Conservation (phyloP, 345 rosid species). For the Garcia nutans region DNA sequence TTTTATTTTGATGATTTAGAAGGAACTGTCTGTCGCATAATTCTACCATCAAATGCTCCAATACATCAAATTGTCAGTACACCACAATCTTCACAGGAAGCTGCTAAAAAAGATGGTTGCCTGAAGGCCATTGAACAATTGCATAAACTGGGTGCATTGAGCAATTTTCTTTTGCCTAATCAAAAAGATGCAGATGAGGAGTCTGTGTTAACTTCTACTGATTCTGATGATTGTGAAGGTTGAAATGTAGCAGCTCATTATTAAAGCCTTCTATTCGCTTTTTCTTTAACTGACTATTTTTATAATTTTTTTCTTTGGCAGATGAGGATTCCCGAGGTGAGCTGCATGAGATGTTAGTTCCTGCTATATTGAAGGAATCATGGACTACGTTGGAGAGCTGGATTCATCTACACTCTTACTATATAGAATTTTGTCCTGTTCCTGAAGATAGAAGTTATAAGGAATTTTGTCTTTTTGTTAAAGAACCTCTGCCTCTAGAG, state of each 20-base stretch:
- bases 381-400: conserved; percentile 45
- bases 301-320: conserved; percentile 33
- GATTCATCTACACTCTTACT: conserved; percentile 49
- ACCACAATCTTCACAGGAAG: conserved; percentile 62
- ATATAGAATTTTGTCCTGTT: conserved; percentile 58
- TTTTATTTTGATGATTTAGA: conserved; percentile 60
- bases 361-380: conserved; percentile 51
- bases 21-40: conserved; percentile 71
- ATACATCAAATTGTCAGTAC: conserved; percentile 51
- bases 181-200: conserved; percentile 42
- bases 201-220: conserved; percentile 29
- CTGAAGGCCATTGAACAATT: conserved; percentile 74
- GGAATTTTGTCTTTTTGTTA: conserved; percentile 75
- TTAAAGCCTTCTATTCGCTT: conserved; percentile 1
- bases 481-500: conserved; percentile 71
- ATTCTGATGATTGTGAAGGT: conserved; percentile 56
- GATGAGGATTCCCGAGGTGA: conserved; percentile 57
- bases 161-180: conserved; percentile 59
- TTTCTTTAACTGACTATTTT: conserved; percentile 10
- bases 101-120: conserved; percentile 83
- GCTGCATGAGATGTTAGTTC: conserved; percentile 77
- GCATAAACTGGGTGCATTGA: conserved; percentile 77
- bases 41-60: conserved; percentile 87
- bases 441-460: conserved; percentile 76
- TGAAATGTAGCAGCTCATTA: conserved; percentile 18